Conservation (phyloP, 2,329 filamentous ascomycete genomes). For the Leptographium procerum region DNA sequence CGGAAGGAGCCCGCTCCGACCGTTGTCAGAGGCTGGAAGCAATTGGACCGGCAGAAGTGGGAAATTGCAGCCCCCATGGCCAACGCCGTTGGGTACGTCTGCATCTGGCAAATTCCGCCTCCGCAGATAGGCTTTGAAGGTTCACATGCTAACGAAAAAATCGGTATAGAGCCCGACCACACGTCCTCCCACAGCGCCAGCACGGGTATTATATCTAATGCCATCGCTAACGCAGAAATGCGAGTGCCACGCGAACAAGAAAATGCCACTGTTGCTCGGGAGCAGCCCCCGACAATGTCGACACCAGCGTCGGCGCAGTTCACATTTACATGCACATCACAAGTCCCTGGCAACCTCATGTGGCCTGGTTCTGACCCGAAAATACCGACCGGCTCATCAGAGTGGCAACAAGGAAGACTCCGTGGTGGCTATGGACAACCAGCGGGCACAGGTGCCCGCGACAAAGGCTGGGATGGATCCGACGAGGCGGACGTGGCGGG, state of each 20-base stretch:
- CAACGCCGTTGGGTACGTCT: slow-evolving; percentile 3
- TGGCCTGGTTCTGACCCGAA: slow-evolving; percentile 23
- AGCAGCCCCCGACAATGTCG: slow-evolving; percentile 47
- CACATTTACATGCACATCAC: slow-evolving; percentile 91
- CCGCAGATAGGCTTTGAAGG: neutral
- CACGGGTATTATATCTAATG: slow-evolving; percentile 76
- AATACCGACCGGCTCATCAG: neutral
- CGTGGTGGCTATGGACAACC: neutral
- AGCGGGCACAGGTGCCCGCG: neutral
- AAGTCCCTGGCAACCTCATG: slow-evolving; percentile 76
- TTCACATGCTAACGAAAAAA: neutral
- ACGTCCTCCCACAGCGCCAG: slow-evolving; percentile 16
- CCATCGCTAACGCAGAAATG: slow-evolving; percentile 80
- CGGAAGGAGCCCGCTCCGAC: slow-evolving; percentile 50
- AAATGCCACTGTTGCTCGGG: slow-evolving; percentile 67
- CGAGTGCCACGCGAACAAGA: slow-evolving; percentile 57
- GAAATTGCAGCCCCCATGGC: slow-evolving; percentile 30
- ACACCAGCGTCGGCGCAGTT: slow-evolving; percentile 75
- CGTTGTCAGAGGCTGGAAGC: slow-evolving; percentile 46
- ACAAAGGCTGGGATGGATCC: neutral
- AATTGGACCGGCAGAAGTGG: slow-evolving; percentile 40
- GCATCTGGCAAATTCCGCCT: slow-evolving; percentile 3
- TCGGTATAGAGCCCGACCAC: neutral
- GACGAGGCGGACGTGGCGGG: neutral
- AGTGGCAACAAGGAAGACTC: slow-evolving; percentile 4